Evolutionary conservation across 768 basidiomycete genomes (phyloP), one percentile per base, ranked within the genome.

Genomic region (Sporobolomyces pararoseus): DNA sequence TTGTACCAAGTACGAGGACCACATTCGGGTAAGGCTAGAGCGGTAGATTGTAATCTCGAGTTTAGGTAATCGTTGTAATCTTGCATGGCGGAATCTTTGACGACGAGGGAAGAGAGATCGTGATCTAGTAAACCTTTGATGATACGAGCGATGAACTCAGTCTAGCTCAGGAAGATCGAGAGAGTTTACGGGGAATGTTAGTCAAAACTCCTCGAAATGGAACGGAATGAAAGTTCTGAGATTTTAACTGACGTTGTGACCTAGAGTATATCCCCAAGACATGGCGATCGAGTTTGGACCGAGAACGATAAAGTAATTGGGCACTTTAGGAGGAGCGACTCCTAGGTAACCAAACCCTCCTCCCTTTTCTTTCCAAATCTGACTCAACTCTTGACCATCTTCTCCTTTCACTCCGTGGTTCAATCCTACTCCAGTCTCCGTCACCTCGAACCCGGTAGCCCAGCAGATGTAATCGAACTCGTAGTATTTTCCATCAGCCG

Each of bases 391-490:
- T 23, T 29, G 16, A 1, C 69, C 73, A 7, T 65, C 59, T 37
- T 61, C 52, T 23, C 73, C 73, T 14, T 58, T 49, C 1, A 74
- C 68, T 35, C 66, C 68, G 16, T 65, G 53, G 58, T 74, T 74
- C n/a, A 74, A 46, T 5, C 73, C 73, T 21, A 74, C 73, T 14
- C 73, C 73, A 9, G 62, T 68, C 47, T 63, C 63, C 10, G 59
- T 35, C 27, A 74, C 66, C 32, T 74, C 73, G 54, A 71, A 74
- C 27, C 73, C 73, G 0, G 73, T 74, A 4, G 73, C 73, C 68
- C 68, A 74, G 12, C 64, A 55, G 50, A 74, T 65, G 19, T 53
- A 46, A 55, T 74, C 51, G 34, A 72, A 66, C 2, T 64, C 46
- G 70, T 50, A 62, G n/a, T 31, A 16, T 7, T 39, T 23, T 25